Conservation (phyloP, 1,284 basidiomycete species). For the Ceratobasidium sp. region DNA sequence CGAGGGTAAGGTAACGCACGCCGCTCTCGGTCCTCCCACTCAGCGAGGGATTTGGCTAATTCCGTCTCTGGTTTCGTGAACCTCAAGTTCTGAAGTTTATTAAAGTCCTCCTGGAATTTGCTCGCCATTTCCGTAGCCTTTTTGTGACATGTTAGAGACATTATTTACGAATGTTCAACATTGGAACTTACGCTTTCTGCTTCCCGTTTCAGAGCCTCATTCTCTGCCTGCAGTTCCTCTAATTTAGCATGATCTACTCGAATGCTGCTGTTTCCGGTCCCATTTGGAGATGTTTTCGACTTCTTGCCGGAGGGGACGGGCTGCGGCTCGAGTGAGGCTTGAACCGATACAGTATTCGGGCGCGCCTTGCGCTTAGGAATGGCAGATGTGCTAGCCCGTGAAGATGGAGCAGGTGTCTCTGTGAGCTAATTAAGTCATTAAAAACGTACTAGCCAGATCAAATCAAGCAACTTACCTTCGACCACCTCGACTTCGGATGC, state of each 20-base stretch:
- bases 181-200: conserved; percentile 40
- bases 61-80: conserved; percentile 68
- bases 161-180: neutral
- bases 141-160: conserved; percentile 4
- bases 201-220: conserved; percentile 39
- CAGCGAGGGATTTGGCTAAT: conserved; percentile 59
- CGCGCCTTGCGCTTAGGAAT: conserved; percentile 33
- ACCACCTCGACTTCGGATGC: conserved; percentile 33
- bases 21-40: conserved; percentile 56
- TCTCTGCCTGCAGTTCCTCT: conserved; percentile 24
- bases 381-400: conserved; percentile 4
- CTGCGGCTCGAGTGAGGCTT: conserved; percentile 14
- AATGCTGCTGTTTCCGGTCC: neutral
- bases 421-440: neutral
- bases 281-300: conserved; percentile 1
- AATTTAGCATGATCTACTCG: conserved; percentile 1
- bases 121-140: conserved; percentile 44
- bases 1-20: conserved; percentile 52
- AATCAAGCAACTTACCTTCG: conserved; percentile 7
- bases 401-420: conserved; percentile 27
- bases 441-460: neutral
- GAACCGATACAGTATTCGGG: neutral
- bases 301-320: conserved; percentile 10
- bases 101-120: conserved; percentile 51
- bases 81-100: conserved; percentile 59